A percentile compares a stretch with the other conserved stretches of the same genome.
Evolutionary conservation across 345 rosid genomes (phyloP).

Genomic region (Pseudoturritis turrita): DNA sequence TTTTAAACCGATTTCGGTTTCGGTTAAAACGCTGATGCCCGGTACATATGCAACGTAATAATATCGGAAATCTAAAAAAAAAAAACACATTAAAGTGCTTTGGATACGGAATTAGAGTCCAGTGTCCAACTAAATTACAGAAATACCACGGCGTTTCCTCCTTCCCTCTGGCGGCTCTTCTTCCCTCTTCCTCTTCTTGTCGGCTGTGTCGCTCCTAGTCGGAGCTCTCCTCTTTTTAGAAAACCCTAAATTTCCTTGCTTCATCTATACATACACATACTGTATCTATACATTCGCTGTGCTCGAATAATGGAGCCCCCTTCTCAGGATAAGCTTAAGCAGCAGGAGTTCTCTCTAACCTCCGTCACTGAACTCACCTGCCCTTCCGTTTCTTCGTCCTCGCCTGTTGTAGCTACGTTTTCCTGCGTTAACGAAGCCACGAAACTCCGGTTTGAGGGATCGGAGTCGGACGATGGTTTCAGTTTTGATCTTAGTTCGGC

Average conservation of each 20-base stretch:
- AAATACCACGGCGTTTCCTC: conserved; percentile 2
- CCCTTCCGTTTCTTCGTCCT: conserved; percentile 31
- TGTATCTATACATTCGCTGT: neutral
- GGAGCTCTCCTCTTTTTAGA: neutral
- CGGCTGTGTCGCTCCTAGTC: neutral
- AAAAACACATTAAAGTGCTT: neutral
- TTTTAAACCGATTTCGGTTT: too few species aligned
- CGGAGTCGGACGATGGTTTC: conserved; percentile 33
- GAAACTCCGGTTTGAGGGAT: conserved; percentile 45
- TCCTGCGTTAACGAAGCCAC: conserved; percentile 32
- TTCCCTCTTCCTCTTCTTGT: neutral
- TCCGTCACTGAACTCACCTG: conserved; percentile 51
- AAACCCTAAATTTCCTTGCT: conserved; percentile 30
- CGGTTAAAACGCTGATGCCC: too few species aligned
- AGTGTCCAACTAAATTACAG: neutral
- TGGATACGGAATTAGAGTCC: neutral
- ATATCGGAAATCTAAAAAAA: neutral
- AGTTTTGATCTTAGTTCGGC: conserved; percentile 40
- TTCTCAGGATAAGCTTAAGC: conserved; percentile 16
- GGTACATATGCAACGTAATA: neutral
- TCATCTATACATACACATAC: neutral
- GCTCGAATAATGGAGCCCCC: conserved; percentile 30
- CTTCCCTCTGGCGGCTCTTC: conserved; percentile 3
- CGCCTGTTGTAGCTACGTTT: conserved; percentile 48
- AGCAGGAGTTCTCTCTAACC: conserved; percentile 44